Evolutionary conservation across 164 flowering plant genomes (phyloP).

Genomic region (Piper betle): DNA sequence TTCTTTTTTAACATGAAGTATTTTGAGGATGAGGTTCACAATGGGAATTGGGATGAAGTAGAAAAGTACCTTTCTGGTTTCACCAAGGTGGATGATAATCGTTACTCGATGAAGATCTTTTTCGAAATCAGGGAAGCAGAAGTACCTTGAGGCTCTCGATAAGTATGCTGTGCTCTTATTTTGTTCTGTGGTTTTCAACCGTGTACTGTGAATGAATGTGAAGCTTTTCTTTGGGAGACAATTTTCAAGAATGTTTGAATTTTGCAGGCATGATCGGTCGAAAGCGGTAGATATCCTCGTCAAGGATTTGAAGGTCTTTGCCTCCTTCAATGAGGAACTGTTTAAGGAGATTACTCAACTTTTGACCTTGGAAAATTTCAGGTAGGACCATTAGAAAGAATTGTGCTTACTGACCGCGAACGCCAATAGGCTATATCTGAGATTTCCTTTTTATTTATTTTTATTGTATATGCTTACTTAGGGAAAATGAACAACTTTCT

Average conservation of each 20-base stretch:
- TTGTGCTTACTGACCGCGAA: background rate
- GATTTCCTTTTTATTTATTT: background rate
- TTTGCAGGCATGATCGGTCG: constrained; percentile 29
- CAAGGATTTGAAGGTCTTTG: constrained; percentile 51
- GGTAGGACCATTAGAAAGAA: constrained; percentile 16
- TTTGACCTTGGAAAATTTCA: constrained; percentile 39
- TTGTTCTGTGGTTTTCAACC: too few relatives aligned
- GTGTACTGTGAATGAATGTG: background rate
- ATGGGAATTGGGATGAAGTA: constrained; percentile 47
- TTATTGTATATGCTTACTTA: constrained; percentile 1
- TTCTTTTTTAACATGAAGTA: constrained; percentile 43
- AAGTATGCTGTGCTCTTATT: constrained; percentile 20
- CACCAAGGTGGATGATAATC: constrained; percentile 35
- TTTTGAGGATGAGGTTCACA: constrained; percentile 34
- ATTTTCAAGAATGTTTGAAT: background rate
- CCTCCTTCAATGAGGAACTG: constrained; percentile 29
- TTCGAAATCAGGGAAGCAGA: constrained; percentile 54
- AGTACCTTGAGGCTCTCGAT: constrained; percentile 55
- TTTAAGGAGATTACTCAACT: constrained; percentile 42
- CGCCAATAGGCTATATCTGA: background rate
- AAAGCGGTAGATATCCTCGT: constrained; percentile 45
- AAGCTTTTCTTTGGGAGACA: background rate
- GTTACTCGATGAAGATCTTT: constrained; percentile 35
- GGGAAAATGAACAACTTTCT: constrained; percentile 55
- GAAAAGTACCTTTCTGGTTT: constrained; percentile 53